Base-by-base conservation (phyloP, 495 filamentous ascomycete species). In the Tirmania nivea region DNA sequence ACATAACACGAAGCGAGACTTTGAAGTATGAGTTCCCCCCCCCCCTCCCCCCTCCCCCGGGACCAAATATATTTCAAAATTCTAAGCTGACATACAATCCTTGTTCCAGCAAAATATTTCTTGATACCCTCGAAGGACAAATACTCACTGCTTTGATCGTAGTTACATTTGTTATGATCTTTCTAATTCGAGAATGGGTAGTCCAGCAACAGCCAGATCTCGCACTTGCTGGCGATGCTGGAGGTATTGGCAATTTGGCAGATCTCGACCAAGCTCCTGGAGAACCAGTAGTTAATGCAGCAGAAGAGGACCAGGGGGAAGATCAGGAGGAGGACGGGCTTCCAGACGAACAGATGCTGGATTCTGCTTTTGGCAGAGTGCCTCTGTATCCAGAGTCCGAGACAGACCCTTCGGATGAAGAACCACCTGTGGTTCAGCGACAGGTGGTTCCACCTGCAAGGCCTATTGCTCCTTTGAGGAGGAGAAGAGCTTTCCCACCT, bases 141-240 rank as follows among this genome's bases (percentile, higher is more conserved):
- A 73, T 96, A 39, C 92, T 99, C 56, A 95, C 89, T 8, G 66
- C 94, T 1, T 69, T 89, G 12, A 84, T 96, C 35, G 88, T 99
- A 8, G 72, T 88, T 51, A 83, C 79, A 49, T 96, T 96, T 65
- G 94, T 99, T 51, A 68, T 99, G 35, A 78, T 99, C 42, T 95
- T 99, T 58, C 69, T 99, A 16, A 94, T 99, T 51, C 73, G 90
- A 16, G 90, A 99, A 68, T 99, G 93, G 78, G 90, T 99, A 39
- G 86, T 96, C 7, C 89, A 96, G 61, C 90, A 96, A 63, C 92
- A 95, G 62, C 88, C 87, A 10, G 82, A 83, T 56, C 70, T 82
- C 60, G 59, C 61, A 37, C 25, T 31, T 31, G 25, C 4, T 31
- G 68, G 60, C 2, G 63, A 48, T 39, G 70, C 34, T 50, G 49